phyloP scores from a whole-genome alignment of 345 rosid genomes.

The Ceriops decandra region DNA sequence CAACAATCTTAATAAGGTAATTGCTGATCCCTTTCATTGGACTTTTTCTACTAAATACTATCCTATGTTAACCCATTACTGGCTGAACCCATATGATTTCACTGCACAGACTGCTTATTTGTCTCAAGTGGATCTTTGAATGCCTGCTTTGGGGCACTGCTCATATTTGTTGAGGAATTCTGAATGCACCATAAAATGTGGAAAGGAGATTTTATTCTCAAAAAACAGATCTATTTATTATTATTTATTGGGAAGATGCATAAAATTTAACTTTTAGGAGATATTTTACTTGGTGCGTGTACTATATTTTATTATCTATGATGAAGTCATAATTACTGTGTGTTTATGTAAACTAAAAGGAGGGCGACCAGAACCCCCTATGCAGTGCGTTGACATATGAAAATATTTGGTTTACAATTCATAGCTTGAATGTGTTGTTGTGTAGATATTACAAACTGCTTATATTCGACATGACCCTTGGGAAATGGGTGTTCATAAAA shows the following conservation, averaged over 20 bases:
- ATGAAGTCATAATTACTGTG: too few species aligned
- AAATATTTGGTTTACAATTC: neutral
- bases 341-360: too few species aligned
- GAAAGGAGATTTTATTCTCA: neutral
- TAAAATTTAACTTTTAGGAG: neutral
- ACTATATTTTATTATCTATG: too few species aligned
- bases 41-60: neutral
- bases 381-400: too few species aligned
- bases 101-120: neutral
- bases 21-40: slow-evolving; percentile 4
- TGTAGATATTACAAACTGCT: slow-evolving; percentile 83
- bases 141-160: neutral
- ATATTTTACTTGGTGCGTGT: too few species aligned
- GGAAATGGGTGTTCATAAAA: slow-evolving; percentile 99
- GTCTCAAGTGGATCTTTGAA: neutral
- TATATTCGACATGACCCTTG: slow-evolving; percentile 81
- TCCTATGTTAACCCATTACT: too few species aligned
- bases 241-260: too few species aligned
- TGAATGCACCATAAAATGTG: too few species aligned
- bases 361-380: too few species aligned
- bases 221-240: neutral
- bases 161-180: too few species aligned
- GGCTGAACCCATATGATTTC: neutral
- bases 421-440: neutral
- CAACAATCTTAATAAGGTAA: slow-evolving; percentile 92